Evolutionary conservation across 1,139 yeast species (phyloP), one percentile per base, ranked within the genome.

Genomic region (Blastobotrys illinoisensis): DNA sequence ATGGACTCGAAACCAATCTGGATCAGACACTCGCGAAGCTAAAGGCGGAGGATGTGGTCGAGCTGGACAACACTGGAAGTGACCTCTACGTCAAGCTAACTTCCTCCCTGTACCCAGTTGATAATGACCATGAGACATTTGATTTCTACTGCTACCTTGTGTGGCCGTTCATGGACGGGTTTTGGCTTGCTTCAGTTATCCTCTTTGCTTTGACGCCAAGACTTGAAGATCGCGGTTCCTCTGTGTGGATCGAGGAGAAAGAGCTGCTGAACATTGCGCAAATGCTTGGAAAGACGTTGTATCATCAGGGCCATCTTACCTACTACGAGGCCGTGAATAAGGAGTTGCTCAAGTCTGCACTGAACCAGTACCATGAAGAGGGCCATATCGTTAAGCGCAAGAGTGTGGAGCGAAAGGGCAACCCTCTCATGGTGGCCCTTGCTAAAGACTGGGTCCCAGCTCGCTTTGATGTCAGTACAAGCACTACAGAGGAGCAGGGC

Each of bases 91-190:
- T 32, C 40, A 52, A 56, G n/a, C 54, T 57, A 3, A 50, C 50
- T 11, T 55, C 71, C 50, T 63, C 71, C 32, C 49, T 60, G 5
- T 60, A 62, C 18, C 75, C 72, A 55, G 61, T 73, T 21, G 60
- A 59, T 32, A 59, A 59, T 9, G 75, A 74, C 43, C 62, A 70
- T 48, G 74, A 72, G 50, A 62, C 61, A 48, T 72, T 73, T 54
- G 77, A 74, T 58, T 74, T 74, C 56, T 74, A 73, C 61, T 72
- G 77, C 56, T 72, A 67, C 58, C 59, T 74, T 47, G 62, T 74
- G 14, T 74, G 78, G 78, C 78, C 78, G 1, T 74, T 72, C 55
- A 64, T 74, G 46, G 78, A 74, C 51, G 77, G 78, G 3, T 74
- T 71, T 62, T 74, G 78, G 77, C 62, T 73, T 16, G 71, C 74